Base-by-base conservation (phyloP, 495 filamentous ascomycete species). In the Neurospora hispaniola region DNA sequence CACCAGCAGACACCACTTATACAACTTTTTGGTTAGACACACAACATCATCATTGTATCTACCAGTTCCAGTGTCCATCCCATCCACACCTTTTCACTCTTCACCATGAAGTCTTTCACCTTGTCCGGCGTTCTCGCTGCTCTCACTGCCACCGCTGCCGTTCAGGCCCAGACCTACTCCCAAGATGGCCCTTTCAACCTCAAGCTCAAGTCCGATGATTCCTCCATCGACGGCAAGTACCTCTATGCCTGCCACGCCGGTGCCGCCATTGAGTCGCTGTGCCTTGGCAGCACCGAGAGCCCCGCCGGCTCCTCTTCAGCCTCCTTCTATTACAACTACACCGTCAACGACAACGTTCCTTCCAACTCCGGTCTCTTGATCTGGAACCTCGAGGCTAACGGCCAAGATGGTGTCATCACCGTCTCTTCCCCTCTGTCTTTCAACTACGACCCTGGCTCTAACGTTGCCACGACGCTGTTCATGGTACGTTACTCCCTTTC, bases 181-280 rank as follows among this genome's bases (percentile, higher is more conserved):
- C 82, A 83, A 78, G 79, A 78, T 9, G 80, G 78, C 23, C 83
- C 83, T 35, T 86, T 86, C 78, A 72, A 70, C 69, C 82, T 86
- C 54, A 74, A 79, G 44, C 70, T 86, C 69, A 71, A 71, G 38
- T 78, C 81, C 10, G 71, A 66, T 48, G 81, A 82, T 70, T 71
- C 74, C 11, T 76, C 79, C 10, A 44, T 82, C 46, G 75, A 83
- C 72, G 80, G 79, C 79, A 73, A 78, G 3, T 82, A 80, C 70
- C 82, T 87, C 43, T 54, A 54, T 6, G 77, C 87, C 41, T 89
- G 88, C 79, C 88, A 89, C 74, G 78, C 85, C 35, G 88, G 88
- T 12, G 87, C 88, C 43, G 87, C 83, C 20, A 86, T 85, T 39
- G 84, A 88, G 73, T 84, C 81, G 11, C 80, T 89, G 44, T 90